A percentile compares a stretch with the other conserved stretches of the same genome.
Conservation (phyloP, 2,329 filamentous ascomycete species). For the Colletotrichum tamarilloi region DNA sequence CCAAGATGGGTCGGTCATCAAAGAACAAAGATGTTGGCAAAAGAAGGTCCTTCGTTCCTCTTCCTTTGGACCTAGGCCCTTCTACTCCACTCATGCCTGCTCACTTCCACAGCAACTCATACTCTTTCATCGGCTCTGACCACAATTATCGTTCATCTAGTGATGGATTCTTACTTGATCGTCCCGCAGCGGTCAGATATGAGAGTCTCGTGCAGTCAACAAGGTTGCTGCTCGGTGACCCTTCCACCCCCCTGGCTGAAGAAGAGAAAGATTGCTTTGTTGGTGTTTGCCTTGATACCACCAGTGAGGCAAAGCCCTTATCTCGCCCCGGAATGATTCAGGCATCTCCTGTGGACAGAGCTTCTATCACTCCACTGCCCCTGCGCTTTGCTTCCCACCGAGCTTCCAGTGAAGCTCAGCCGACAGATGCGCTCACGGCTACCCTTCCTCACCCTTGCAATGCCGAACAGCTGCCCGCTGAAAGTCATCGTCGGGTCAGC, state of each 20-base stretch:
- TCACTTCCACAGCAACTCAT: conserved; percentile 8
- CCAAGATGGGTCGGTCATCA: background rate
- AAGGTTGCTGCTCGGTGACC: background rate
- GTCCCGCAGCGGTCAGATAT: background rate
- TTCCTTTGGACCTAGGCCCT: conserved; percentile 26
- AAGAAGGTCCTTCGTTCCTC: conserved; percentile 17
- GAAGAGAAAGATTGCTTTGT: conserved; percentile 6
- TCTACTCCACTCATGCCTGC: conserved; percentile 24
- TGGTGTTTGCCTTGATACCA: conserved; percentile 3
- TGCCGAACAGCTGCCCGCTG: background rate
- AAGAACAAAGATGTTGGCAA: conserved; percentile 1
- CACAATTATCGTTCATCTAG: background rate
- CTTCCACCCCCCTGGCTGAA: background rate
- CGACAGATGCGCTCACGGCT: background rate
- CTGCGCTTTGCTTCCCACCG: conserved; percentile 1
- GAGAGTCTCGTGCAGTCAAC: background rate
- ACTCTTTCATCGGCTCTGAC: background rate
- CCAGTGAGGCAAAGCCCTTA: background rate
- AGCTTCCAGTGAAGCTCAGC: conserved; percentile 3
- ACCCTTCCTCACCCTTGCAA: background rate
- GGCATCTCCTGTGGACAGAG: background rate
- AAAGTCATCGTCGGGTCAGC: background rate
- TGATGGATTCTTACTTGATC: conserved; percentile 1
- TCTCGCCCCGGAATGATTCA: background rate
- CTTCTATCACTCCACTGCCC: background rate